Conservation (phyloP, 495 filamentous ascomycete genomes). For the Cladorrhinum samala region DNA sequence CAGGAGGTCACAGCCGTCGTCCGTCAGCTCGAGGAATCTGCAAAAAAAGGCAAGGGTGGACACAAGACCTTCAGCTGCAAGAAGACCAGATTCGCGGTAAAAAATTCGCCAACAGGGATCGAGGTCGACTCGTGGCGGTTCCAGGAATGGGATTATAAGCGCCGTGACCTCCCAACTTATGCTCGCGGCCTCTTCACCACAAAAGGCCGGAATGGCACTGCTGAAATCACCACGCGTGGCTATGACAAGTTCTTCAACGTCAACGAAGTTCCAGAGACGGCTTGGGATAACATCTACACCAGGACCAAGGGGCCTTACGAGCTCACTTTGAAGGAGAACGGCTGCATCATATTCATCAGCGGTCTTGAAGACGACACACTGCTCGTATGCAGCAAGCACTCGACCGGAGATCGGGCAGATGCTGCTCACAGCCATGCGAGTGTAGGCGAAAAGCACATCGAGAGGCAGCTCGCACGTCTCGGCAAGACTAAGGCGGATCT, state of each 20-base stretch:
- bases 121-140: constrained; percentile 87
- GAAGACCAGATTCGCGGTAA: constrained; percentile 65
- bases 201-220: constrained; percentile 49
- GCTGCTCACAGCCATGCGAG: constrained; percentile 69
- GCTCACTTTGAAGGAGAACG: constrained; percentile 94
- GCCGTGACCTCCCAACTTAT: constrained; percentile 73
- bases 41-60: constrained; percentile 39
- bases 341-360: constrained; percentile 96
- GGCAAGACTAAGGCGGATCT: constrained; percentile 74
- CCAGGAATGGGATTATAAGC: constrained; percentile 93
- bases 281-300: constrained; percentile 71
- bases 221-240: constrained; percentile 77
- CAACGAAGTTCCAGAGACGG: constrained; percentile 67
- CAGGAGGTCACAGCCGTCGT: constrained; percentile 56
- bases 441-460: constrained; percentile 79
- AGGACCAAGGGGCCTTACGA: constrained; percentile 88
- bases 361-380: constrained; percentile 81
- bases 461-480: constrained; percentile 65
- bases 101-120: constrained; percentile 48
- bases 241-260: constrained; percentile 99
- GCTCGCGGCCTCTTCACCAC: constrained; percentile 90
- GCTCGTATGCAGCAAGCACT: constrained; percentile 96
- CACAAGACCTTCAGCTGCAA: constrained; percentile 56
- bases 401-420: constrained; percentile 70
- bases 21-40: constrained; percentile 48